phyloP scores from a whole-genome alignment of 257 asterid species.

The Ajuga chamaepitys region DNA sequence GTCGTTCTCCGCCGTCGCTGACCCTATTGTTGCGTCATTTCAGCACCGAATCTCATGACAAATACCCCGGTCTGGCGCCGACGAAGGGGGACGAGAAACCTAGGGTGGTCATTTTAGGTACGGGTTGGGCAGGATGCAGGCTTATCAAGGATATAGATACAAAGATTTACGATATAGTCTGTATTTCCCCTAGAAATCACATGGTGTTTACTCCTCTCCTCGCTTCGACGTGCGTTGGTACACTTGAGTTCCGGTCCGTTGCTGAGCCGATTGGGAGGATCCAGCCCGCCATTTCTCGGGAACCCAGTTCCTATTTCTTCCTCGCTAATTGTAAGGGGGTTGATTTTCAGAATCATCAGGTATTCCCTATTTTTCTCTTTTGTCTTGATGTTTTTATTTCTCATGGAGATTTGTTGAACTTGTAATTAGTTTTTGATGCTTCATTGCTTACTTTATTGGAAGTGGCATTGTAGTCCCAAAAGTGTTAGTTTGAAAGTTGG shows the following conservation, averaged over 20 bases:
- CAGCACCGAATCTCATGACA: constrained; percentile 22
- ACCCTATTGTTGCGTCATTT: constrained; percentile 42
- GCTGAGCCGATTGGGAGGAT: constrained; percentile 93
- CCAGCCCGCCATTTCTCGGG: constrained; percentile 86
- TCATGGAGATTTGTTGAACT: neutral
- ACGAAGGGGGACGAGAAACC: constrained; percentile 84
- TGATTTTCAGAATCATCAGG: constrained; percentile 72
- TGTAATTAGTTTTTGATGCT: neutral
- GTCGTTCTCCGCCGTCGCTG: constrained; percentile 28
- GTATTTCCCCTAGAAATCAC: constrained; percentile 94
- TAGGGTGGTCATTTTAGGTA: constrained; percentile 84
- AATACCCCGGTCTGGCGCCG: constrained; percentile 42
- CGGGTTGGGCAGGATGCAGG: constrained; percentile 99
- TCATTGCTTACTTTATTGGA: neutral
- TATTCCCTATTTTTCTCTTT: constrained; percentile 11
- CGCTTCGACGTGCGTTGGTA: constrained; percentile 98
- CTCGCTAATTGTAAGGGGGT: constrained; percentile 71
- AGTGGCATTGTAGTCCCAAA: neutral
- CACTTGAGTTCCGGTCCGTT: constrained; percentile 96
- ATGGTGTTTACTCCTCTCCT: constrained; percentile 97
- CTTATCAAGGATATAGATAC: constrained; percentile 82
- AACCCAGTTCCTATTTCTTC: constrained; percentile 85
- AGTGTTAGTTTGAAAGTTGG: neutral
- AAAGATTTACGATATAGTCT: constrained; percentile 61
- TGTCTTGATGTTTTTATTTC: too few relatives aligned